A percentile compares a stretch with the other conserved stretches of the same genome.
These are phyloP conservation scores for Hamamelis virginiana DNA, from an alignment of 164 flowering plant species.

Conservation along the genomic window DNA sequence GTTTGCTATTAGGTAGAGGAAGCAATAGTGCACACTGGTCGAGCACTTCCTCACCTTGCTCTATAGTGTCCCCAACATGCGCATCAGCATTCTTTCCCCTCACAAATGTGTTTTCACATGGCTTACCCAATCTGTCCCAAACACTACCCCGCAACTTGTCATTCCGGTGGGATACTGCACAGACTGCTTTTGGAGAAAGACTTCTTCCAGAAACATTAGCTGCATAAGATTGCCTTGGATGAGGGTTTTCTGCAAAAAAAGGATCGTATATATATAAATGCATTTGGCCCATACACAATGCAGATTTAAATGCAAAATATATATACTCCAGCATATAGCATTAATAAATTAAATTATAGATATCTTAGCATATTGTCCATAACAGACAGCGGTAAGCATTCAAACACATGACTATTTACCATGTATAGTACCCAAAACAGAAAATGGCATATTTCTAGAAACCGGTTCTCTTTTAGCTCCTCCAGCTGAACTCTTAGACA, in stretches of 20 bases:
- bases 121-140: slow-evolving; percentile 53
- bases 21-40: not conserved
- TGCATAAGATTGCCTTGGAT: not conserved
- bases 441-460: slow-evolving; percentile 15
- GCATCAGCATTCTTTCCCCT: not conserved
- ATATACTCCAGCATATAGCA: not conserved
- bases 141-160: slow-evolving; percentile 32
- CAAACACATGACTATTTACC: not conserved
- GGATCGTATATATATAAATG: not conserved
- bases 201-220: slow-evolving; percentile 7
- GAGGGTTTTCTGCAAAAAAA: slow-evolving; percentile 2
- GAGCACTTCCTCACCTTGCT: not conserved
- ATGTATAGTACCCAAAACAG: slow-evolving; percentile 14
- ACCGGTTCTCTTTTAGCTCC: slow-evolving; percentile 16
- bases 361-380: too few species aligned
- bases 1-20: not conserved
- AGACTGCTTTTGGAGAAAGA: slow-evolving; percentile 13
- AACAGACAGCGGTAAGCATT: too few species aligned
- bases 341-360: not conserved
- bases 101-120: slow-evolving; percentile 13
- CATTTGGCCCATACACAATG: not conserved
- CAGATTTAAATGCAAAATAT: not conserved
- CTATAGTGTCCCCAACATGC: not conserved
- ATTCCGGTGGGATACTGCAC: slow-evolving; percentile 9
- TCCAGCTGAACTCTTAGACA: not conserved